These are phyloP conservation scores for Penicillium corylophilum DNA, from an alignment of 2,329 filamentous ascomycete species.

Conservation along the genomic window DNA sequence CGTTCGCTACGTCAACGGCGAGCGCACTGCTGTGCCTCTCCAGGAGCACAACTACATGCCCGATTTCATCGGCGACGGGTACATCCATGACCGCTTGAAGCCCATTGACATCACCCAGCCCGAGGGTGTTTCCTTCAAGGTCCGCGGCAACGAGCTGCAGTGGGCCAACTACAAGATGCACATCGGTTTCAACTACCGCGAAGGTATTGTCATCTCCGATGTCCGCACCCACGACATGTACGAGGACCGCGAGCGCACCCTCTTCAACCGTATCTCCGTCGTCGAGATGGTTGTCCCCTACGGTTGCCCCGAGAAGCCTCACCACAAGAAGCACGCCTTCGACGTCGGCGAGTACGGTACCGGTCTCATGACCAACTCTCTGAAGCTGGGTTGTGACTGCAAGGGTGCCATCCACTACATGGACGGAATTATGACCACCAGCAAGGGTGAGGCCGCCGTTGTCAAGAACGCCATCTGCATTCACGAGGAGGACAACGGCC, in stretches of 20 bases:
- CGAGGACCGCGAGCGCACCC: constrained; percentile 29
- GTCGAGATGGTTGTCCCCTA: constrained; percentile 32
- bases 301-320: constrained; percentile 26
- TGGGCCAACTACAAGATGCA: constrained; percentile 38
- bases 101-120: constrained; percentile 31
- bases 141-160: constrained; percentile 30
- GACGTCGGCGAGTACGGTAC: constrained; percentile 30
- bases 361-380: constrained; percentile 30
- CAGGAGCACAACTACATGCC: constrained; percentile 30
- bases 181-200: constrained; percentile 51
- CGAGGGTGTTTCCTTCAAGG: constrained; percentile 29
- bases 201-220: constrained; percentile 59
- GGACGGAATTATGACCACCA: constrained; percentile 25
- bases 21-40: constrained; percentile 23
- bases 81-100: constrained; percentile 27
- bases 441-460: constrained; percentile 24
- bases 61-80: constrained; percentile 26
- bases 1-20: constrained; percentile 25
- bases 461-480: constrained; percentile 31
- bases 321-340: constrained; percentile 32
- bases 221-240: constrained; percentile 29
- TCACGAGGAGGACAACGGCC: constrained; percentile 32
- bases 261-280: constrained; percentile 32
- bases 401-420: constrained; percentile 32
- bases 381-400: constrained; percentile 31